phyloP scores from a whole-genome alignment of 2,329 filamentous ascomycete species.

The Fusarium penzigii region DNA sequence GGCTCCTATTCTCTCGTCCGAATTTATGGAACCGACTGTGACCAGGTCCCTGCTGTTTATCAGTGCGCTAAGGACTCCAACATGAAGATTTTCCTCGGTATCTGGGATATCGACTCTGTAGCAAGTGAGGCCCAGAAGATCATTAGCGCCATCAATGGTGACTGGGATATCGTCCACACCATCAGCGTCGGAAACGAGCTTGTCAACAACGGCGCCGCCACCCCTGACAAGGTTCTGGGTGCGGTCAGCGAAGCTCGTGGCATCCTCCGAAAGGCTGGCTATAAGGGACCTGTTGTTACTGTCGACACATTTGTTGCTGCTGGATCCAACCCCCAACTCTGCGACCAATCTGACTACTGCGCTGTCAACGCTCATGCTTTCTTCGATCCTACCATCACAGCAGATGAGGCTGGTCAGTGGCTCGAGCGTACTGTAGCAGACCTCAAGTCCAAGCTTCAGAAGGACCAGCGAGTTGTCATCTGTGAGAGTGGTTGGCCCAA shows the following conservation, averaged over 20 bases:
- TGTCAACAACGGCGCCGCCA: conserved; percentile 63
- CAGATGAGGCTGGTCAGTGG: conserved; percentile 67
- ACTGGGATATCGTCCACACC: conserved; percentile 71
- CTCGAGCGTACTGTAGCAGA: conserved; percentile 56
- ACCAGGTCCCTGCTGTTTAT: conserved; percentile 66
- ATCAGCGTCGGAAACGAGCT: conserved; percentile 81
- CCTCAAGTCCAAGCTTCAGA: conserved; percentile 44
- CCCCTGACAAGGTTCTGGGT: conserved; percentile 53
- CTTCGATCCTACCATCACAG: conserved; percentile 67
- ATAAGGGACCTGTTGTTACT: conserved; percentile 71
- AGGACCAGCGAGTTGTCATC: conserved; percentile 65
- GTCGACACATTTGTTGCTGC: conserved; percentile 77
- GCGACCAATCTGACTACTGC: conserved; percentile 73
- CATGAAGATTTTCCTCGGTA: conserved; percentile 73
- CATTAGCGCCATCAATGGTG: conserved; percentile 55
- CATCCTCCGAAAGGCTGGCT: conserved; percentile 63
- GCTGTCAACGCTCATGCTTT: conserved; percentile 83
- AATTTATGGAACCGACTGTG: conserved; percentile 79
- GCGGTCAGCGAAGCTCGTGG: conserved; percentile 60
- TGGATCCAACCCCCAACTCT: conserved; percentile 68
- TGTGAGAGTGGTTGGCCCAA: conserved; percentile 87
- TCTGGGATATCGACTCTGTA: conserved; percentile 65
- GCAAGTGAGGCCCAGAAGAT: conserved; percentile 61
- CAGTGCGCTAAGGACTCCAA: conserved; percentile 63
- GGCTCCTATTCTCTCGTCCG: conserved; percentile 64